These are phyloP conservation scores for Sisymbrium altissimum DNA, from an alignment of 345 rosid genomes.

Conservation along the genomic window DNA sequence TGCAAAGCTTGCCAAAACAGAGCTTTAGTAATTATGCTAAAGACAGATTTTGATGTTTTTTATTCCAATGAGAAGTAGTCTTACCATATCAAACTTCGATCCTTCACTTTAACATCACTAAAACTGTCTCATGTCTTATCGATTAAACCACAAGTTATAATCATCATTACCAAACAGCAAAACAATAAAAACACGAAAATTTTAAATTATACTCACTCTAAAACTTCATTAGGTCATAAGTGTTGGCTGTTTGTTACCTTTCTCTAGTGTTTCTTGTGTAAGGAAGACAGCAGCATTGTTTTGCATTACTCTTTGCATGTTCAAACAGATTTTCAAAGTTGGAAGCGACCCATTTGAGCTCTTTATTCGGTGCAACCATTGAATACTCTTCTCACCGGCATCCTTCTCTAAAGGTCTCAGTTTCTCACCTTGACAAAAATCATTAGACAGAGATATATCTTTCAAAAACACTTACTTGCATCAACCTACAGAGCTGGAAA, in stretches of 20 bases:
- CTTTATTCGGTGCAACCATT: conserved; percentile 80
- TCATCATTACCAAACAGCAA: not conserved
- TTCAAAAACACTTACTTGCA: not conserved
- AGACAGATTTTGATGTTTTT: not conserved
- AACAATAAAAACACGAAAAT: not conserved
- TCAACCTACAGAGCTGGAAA: conserved; percentile 34
- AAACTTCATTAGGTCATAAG: not conserved
- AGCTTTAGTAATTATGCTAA: not conserved
- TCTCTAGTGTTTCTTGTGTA: conserved; percentile 91
- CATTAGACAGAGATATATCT: not conserved
- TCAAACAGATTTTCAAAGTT: conserved; percentile 76
- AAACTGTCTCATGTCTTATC: conserved; percentile 86
- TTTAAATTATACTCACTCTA: not conserved
- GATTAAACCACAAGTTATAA: conserved; percentile 74
- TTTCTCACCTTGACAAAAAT: conserved; percentile 54
- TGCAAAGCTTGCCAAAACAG: not conserved
- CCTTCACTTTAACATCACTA: conserved; percentile 70
- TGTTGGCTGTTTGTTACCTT: conserved; percentile 47
- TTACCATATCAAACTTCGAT: conserved; percentile 87
- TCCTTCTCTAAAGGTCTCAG: conserved; percentile 76
- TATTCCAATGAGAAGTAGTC: not conserved
- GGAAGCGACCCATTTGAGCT: conserved; percentile 81
- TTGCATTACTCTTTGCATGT: conserved; percentile 95
- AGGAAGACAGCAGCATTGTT: conserved; percentile 94
- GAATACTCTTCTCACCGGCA: conserved; percentile 81